Evolutionary conservation across 2,329 filamentous ascomycete genomes (phyloP), one percentile per base, ranked within the genome.

Genomic region (Beauveria brongniartii): DNA sequence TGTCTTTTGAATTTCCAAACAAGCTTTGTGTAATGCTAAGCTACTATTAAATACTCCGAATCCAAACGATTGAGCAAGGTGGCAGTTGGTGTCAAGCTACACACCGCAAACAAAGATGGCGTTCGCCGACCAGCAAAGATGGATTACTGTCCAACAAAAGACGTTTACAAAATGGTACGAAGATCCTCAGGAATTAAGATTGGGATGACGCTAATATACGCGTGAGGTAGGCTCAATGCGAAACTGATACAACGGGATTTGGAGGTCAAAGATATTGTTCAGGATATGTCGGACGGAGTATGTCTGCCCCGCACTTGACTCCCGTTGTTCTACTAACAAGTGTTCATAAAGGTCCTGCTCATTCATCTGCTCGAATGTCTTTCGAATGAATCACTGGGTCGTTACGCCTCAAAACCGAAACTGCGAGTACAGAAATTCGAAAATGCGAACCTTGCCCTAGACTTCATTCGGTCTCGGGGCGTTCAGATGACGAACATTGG

Each of bases 401-500:
- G 93, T 73, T 99, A 99, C 83, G 94, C 94, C 65, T 90, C 93
- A 59, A 95, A 93, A 70, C 94, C 94, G 44, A 97, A 96, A 77
- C 82, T 99, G 67, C 91, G 94, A 62, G 94, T 99, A 57, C 94
- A 99, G 78, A 88, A 87, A 68, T 99, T 97, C 75, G 94, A 99
- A 75, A 99, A 99, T 82, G 93, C 94, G 74, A 97, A 97, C 78
- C 88, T 92, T 67, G 91, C 91, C 55, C 86, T 99, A 64, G 88
- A 97, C 75, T 99, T 94, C 70, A 92, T 99, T 78, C 95, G 90
- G 72, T 87, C 85, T 62, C 82, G 92, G 67, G 88, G 91, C 22
- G 97, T 99, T 65, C 93, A 96, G 73, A 91, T 99, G 88, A 97
- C 92, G 67, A 99, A 99, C 68, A 97, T 97, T 69, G 94, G 94